A percentile compares a stretch with the other conserved stretches of the same genome.
These are phyloP conservation scores for Fusarium musae DNA, from an alignment of 2,329 filamentous ascomycete genomes.

Conservation along the genomic window DNA sequence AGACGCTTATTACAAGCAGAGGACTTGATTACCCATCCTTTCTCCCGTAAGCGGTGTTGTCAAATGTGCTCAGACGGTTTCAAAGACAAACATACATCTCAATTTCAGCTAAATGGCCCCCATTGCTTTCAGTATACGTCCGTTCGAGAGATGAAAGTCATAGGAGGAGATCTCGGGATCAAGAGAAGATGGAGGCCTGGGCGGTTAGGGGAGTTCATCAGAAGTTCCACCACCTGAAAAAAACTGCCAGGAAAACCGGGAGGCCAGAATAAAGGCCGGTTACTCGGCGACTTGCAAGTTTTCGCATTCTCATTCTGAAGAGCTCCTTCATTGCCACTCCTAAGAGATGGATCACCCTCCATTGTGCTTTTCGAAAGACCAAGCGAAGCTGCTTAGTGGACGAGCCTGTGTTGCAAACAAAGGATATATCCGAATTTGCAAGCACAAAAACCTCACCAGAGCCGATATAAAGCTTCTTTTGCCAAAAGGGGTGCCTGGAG, in stretches of 20 bases:
- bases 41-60: background rate
- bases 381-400: background rate
- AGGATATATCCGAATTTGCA: background rate
- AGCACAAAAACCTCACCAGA: background rate
- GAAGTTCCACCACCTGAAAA: background rate
- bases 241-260: background rate
- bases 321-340: background rate
- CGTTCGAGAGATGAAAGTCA: too few species aligned
- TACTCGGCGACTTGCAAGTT: background rate
- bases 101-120: background rate
- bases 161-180: accelerated
- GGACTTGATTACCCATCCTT: background rate
- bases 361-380: background rate
- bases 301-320: accelerated
- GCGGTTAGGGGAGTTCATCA: background rate
- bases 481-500: background rate
- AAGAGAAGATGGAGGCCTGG: background rate
- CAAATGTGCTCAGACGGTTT: background rate
- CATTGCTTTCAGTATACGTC: background rate
- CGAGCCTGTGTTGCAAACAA: background rate
- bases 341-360: background rate
- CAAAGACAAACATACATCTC: background rate
- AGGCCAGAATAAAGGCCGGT: background rate
- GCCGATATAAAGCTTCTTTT: background rate
- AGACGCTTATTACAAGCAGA: background rate